phyloP scores from a whole-genome alignment of 495 filamentous ascomycete species.

The Neurospora sp. region DNA sequence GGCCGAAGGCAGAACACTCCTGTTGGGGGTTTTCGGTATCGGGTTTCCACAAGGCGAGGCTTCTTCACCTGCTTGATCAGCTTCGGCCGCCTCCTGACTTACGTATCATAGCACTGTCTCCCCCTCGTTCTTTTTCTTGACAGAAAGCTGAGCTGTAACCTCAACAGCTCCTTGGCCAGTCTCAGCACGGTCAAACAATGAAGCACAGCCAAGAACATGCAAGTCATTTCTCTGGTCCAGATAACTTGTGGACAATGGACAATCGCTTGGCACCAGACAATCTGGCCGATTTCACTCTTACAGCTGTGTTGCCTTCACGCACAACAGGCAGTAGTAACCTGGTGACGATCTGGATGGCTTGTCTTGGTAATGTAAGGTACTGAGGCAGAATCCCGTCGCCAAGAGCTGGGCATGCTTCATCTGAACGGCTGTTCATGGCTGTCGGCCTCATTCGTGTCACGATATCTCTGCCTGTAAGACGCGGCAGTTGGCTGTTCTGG shows the following conservation, averaged over 20 bases:
- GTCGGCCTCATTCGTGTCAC: neutral
- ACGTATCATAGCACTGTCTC: neutral
- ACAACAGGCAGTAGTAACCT: neutral
- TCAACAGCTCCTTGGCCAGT: neutral
- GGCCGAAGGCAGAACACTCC: neutral
- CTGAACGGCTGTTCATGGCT: conserved; percentile 1
- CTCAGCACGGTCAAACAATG: neutral
- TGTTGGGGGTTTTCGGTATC: neutral
- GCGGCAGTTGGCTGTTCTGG: neutral
- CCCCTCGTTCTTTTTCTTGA: neutral
- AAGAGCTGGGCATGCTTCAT: conserved; percentile 21
- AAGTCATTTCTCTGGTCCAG: neutral
- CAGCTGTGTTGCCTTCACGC: neutral
- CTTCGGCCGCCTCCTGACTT: neutral
- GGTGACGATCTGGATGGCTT: conserved; percentile 6
- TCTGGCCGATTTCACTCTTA: neutral
- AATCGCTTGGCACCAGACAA: neutral
- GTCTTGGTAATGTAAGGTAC: conserved; percentile 20
- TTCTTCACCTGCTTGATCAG: neutral
- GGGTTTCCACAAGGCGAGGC: neutral
- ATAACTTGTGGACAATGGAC: neutral
- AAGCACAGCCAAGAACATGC: neutral
- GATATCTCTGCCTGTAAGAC: neutral
- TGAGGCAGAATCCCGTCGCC: conserved; percentile 17
- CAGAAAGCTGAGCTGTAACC: neutral